Conservation (phyloP, 2,329 filamentous ascomycete species). For the Cyanodermella asteris region DNA sequence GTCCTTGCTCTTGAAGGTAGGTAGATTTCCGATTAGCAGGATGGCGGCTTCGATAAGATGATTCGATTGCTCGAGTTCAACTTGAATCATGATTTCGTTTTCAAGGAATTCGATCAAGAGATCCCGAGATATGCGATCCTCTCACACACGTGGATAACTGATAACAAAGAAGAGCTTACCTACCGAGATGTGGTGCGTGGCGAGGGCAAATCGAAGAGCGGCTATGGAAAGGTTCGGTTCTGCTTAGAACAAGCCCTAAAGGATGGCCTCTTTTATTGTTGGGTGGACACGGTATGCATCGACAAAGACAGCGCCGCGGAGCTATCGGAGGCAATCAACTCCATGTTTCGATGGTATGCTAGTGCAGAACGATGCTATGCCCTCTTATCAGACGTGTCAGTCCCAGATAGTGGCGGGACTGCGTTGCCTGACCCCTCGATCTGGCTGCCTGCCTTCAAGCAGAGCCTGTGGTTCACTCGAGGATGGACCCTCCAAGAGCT, state of each 20-base stretch:
- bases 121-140: constrained; percentile 4
- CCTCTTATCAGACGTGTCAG: constrained; percentile 12
- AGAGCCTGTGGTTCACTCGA: constrained; percentile 9
- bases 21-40: too few relatives aligned
- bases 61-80: too few relatives aligned
- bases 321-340: constrained; percentile 11
- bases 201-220: too few relatives aligned
- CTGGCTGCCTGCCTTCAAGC: too few relatives aligned
- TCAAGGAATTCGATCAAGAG: too few relatives aligned
- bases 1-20: too few relatives aligned
- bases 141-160: constrained; percentile 8
- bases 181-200: too few relatives aligned
- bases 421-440: too few relatives aligned
- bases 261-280: constrained; percentile 11
- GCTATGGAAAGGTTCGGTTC: constrained; percentile 9
- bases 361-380: constrained; percentile 13
- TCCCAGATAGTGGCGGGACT: too few relatives aligned
- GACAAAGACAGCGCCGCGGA: constrained; percentile 14
- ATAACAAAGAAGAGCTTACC: too few relatives aligned
- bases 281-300: constrained; percentile 16
- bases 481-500: constrained; percentile 13
- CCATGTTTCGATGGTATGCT: constrained; percentile 11
- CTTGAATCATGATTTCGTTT: too few relatives aligned
- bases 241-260: constrained; percentile 6
- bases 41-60: too few relatives aligned